Evolutionary conservation across 2,329 filamentous ascomycete genomes (phyloP).

Genomic region (Davidsoniella eucalypti): DNA sequence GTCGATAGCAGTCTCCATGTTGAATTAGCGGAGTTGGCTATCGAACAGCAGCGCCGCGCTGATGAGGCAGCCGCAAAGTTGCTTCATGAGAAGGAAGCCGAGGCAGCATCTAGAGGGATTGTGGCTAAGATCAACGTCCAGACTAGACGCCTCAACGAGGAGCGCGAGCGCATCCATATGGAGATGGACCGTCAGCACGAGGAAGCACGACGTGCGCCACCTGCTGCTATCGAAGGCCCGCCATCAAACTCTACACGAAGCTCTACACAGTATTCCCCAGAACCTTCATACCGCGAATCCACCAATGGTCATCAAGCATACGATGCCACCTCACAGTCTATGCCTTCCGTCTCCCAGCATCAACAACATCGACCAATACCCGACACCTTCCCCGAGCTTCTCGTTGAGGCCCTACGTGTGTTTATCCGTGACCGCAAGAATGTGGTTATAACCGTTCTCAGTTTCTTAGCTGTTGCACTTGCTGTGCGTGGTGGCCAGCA

Average conservation of each 20-base stretch:
- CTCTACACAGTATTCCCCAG: not conserved
- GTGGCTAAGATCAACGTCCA: constrained; percentile 8
- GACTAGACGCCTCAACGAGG: constrained; percentile 7
- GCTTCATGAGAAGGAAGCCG: constrained; percentile 21
- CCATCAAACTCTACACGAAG: constrained; percentile 3
- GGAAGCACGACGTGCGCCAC: constrained; percentile 4
- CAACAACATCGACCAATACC: constrained; percentile 3
- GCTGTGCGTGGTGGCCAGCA: constrained; percentile 23
- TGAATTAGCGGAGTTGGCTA: constrained; percentile 40
- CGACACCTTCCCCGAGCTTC: constrained; percentile 35
- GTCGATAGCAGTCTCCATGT: constrained; percentile 42
- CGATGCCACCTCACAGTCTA: not conserved
- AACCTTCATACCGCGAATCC: not conserved
- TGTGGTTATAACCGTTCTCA: constrained; percentile 37
- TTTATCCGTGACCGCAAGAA: constrained; percentile 43
- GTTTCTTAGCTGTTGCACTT: constrained; percentile 35
- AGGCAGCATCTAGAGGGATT: constrained; percentile 14
- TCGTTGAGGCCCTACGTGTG: constrained; percentile 37
- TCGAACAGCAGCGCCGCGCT: constrained; percentile 27
- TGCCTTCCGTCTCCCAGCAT: not conserved
- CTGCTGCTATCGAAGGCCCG: constrained; percentile 8
- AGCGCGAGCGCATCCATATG: constrained; percentile 2
- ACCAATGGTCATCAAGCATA: not conserved
- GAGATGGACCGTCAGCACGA: constrained; percentile 6
- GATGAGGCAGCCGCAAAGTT: constrained; percentile 22